Percentiles rank a stretch among this genome's conserved stretches.
phyloP scores from a whole-genome alignment of 2,329 filamentous ascomycete species.

The Plectosphaerella cucumerina region DNA sequence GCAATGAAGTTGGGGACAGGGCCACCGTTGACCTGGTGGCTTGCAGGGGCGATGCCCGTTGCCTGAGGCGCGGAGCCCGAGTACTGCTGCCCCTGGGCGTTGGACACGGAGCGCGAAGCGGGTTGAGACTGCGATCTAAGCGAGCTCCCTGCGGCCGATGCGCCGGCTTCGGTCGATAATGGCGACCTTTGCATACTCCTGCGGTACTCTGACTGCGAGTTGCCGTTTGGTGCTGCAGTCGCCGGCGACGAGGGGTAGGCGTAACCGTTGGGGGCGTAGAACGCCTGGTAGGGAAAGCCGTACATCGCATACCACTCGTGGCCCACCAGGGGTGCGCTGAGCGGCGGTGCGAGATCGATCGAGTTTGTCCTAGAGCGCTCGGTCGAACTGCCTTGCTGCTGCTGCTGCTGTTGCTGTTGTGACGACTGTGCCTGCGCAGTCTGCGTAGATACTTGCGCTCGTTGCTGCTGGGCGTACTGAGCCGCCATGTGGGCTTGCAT shows the following conservation, averaged over 20 bases:
- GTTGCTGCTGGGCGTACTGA: slow-evolving; percentile 9
- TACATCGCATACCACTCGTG: slow-evolving; percentile 54
- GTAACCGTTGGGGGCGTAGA: slow-evolving; percentile 45
- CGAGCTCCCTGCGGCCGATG: slow-evolving; percentile 46
- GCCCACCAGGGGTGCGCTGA: slow-evolving; percentile 50
- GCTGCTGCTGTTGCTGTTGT: slow-evolving; percentile 37
- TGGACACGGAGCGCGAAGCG: slow-evolving; percentile 39
- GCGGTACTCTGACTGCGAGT: slow-evolving; percentile 44
- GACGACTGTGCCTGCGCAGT: slow-evolving; percentile 40
- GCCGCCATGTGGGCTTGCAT: slow-evolving; percentile 13
- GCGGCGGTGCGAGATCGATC: slow-evolving; percentile 53
- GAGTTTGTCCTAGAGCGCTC: slow-evolving; percentile 59
- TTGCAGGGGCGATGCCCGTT: background rate
- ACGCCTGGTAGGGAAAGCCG: slow-evolving; percentile 33
- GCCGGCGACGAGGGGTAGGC: slow-evolving; percentile 56
- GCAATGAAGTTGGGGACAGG: slow-evolving; percentile 52
- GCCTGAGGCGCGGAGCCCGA: slow-evolving; percentile 3
- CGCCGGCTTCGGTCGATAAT: slow-evolving; percentile 42
- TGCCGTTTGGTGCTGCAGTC: slow-evolving; percentile 29
- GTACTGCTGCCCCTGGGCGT: slow-evolving; percentile 9
- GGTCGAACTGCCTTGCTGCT: slow-evolving; percentile 36
- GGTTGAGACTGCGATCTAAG: slow-evolving; percentile 65
- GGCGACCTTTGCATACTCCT: slow-evolving; percentile 53
- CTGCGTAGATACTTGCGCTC: slow-evolving; percentile 14
- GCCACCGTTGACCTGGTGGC: slow-evolving; percentile 43